Conservation (phyloP, 164 flowering plant species). For the Umbellularia californica region DNA sequence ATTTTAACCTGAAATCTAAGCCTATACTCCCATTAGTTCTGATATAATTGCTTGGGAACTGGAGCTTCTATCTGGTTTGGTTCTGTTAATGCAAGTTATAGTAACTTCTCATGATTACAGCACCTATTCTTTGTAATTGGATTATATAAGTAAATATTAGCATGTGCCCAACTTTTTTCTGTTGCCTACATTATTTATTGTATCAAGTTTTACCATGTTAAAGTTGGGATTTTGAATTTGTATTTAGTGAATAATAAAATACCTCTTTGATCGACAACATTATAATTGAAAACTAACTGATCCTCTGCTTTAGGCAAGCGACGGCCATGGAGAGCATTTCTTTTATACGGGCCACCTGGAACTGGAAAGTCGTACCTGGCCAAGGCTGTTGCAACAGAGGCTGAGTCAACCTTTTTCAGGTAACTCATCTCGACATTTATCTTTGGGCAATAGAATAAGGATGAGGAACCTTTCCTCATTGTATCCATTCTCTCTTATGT, state of each 20-base stretch:
- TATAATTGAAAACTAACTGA: neutral
- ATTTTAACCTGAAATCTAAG: neutral
- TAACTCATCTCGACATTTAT: slow-evolving; percentile 11
- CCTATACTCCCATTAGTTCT: neutral
- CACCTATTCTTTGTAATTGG: neutral
- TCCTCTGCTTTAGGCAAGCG: slow-evolving; percentile 60
- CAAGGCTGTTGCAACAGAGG: slow-evolving; percentile 98
- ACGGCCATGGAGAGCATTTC: slow-evolving; percentile 95
- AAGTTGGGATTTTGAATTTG: neutral
- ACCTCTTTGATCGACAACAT: neutral
- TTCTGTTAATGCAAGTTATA: neutral
- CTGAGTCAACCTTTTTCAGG: slow-evolving; percentile 98
- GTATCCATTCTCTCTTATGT: no score
- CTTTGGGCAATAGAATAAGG: neutral
- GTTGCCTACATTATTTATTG: neutral
- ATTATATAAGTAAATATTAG: no score
- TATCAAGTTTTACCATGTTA: no score
- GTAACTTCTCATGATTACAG: neutral
- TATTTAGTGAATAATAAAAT: no score
- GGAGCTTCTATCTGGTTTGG: neutral
- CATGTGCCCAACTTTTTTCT: neutral
- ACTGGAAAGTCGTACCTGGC: slow-evolving; percentile 98
- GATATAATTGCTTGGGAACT: neutral
- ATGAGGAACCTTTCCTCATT: neutral
- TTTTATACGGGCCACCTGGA: slow-evolving; percentile 97